These are phyloP conservation scores for Dothistroma pini DNA, from an alignment of 2,329 filamentous ascomycete species.

Conservation along the genomic window DNA sequence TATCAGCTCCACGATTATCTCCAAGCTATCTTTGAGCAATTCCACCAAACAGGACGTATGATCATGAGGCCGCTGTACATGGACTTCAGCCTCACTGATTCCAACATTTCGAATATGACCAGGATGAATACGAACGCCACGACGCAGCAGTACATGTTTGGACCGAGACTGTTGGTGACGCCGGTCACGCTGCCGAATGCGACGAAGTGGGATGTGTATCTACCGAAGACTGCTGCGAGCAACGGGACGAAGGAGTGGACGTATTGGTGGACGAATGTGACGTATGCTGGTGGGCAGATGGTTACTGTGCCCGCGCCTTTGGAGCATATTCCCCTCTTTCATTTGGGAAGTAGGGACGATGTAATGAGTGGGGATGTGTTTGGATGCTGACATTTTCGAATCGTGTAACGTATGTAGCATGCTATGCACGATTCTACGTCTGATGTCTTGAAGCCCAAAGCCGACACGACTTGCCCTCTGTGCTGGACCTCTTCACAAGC, in stretches of 20 bases:
- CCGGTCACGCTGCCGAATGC: constrained; percentile 38
- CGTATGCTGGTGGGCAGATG: constrained; percentile 38
- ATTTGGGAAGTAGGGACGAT: constrained; percentile 27
- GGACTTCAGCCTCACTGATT: constrained; percentile 37
- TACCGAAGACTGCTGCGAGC: constrained; percentile 29
- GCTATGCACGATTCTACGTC: too few relatives aligned
- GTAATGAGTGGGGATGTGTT: constrained; percentile 28
- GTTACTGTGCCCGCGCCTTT: constrained; percentile 30
- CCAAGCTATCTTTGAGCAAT: constrained; percentile 34
- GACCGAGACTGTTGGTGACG: constrained; percentile 36
- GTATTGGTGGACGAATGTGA: constrained; percentile 42
- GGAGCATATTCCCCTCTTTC: constrained; percentile 32
- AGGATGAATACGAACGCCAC: constrained; percentile 34
- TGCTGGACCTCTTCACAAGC: too few relatives aligned
- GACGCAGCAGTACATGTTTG: constrained; percentile 42
- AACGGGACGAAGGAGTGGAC: constrained; percentile 36
- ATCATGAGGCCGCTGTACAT: constrained; percentile 41
- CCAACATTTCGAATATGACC: constrained; percentile 25
- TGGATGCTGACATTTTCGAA: constrained; percentile 2
- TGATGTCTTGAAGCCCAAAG: too few relatives aligned
- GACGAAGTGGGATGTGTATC: constrained; percentile 38
- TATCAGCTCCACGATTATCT: constrained; percentile 32
- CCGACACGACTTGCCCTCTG: too few relatives aligned
- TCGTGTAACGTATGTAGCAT: too few relatives aligned
- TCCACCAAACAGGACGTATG: constrained; percentile 34